These are phyloP conservation scores for Aciculoconidium aculeatum DNA, from an alignment of 805 yeast species.

Conservation along the genomic window DNA sequence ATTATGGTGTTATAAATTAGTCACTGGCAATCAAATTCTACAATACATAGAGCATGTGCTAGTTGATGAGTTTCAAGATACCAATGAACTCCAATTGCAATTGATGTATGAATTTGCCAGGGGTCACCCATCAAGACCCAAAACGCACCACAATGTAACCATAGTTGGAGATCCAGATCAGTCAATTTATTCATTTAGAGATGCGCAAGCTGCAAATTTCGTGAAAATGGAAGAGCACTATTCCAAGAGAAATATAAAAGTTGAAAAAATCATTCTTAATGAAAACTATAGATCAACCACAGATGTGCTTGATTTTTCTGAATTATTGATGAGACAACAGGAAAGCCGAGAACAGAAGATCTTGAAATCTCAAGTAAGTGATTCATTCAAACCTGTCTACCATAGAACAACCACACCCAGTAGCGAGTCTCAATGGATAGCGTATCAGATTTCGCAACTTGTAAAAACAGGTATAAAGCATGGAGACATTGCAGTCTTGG, in stretches of 20 bases:
- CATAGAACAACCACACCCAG: slow-evolving; percentile 33
- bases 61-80: slow-evolving; percentile 95
- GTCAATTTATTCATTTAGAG: slow-evolving; percentile 83
- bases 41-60: slow-evolving; percentile 59
- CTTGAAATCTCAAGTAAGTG: slow-evolving; percentile 41
- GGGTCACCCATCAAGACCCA: slow-evolving; percentile 25
- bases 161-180: slow-evolving; percentile 97
- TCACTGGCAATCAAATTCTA: slow-evolving; percentile 43
- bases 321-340: slow-evolving; percentile 59
- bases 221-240: slow-evolving; percentile 44
- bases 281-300: slow-evolving; percentile 80
- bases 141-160: slow-evolving; percentile 52
- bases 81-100: slow-evolving; percentile 69
- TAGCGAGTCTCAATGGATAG: slow-evolving; percentile 56
- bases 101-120: slow-evolving; percentile 47
- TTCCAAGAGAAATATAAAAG: slow-evolving; percentile 9
- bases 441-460: slow-evolving; percentile 48
- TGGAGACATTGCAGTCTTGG: slow-evolving; percentile 67
- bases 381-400: slow-evolving; percentile 44
- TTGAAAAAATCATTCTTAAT: slow-evolving; percentile 41
- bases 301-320: slow-evolving; percentile 60
- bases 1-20: slow-evolving; percentile 45
- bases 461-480: slow-evolving; percentile 34
- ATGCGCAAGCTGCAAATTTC: slow-evolving; percentile 70
- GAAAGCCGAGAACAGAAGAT: slow-evolving; percentile 36